phyloP scores from a whole-genome alignment of 1,284 basidiomycete species.

The Ustilago curta region DNA sequence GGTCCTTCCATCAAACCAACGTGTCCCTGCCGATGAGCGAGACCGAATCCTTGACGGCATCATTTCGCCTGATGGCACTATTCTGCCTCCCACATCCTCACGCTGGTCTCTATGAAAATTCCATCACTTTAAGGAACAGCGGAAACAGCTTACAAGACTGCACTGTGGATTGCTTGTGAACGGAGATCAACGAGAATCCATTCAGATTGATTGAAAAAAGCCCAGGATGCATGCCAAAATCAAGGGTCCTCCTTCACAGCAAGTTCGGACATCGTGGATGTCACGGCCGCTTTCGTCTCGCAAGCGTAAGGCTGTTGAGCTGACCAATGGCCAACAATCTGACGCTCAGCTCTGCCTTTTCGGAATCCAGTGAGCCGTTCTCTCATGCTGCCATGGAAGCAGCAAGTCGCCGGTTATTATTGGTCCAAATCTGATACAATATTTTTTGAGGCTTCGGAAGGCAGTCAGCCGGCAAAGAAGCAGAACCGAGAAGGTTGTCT shows the following conservation, averaged over 20 bases:
- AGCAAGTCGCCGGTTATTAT: constrained; percentile 12
- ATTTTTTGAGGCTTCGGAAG: constrained; percentile 22
- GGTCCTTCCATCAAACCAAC: constrained; percentile 54
- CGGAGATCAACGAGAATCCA: too few relatives aligned
- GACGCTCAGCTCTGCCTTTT: neutral
- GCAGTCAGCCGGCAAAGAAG: constrained; percentile 33
- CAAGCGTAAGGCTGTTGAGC: neutral
- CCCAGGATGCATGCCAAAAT: neutral
- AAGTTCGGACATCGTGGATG: constrained; percentile 3
- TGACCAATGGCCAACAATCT: neutral
- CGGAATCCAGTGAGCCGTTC: constrained; percentile 4
- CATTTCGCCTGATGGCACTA: constrained; percentile 56
- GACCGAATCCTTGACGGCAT: constrained; percentile 66
- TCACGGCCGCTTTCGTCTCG: neutral
- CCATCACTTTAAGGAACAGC: too few relatives aligned
- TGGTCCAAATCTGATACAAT: constrained; percentile 4
- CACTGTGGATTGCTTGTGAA: too few relatives aligned
- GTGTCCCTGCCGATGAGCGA: constrained; percentile 66
- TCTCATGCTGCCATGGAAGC: neutral
- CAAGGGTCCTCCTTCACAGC: neutral
- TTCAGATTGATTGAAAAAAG: neutral
- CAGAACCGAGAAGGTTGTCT: constrained; percentile 29
- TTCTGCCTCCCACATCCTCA: constrained; percentile 29
- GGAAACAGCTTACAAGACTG: too few relatives aligned
- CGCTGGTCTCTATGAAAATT: constrained; percentile 28